Conservation (phyloP, 2,329 filamentous ascomycete genomes). For the Hortaea werneckii region DNA sequence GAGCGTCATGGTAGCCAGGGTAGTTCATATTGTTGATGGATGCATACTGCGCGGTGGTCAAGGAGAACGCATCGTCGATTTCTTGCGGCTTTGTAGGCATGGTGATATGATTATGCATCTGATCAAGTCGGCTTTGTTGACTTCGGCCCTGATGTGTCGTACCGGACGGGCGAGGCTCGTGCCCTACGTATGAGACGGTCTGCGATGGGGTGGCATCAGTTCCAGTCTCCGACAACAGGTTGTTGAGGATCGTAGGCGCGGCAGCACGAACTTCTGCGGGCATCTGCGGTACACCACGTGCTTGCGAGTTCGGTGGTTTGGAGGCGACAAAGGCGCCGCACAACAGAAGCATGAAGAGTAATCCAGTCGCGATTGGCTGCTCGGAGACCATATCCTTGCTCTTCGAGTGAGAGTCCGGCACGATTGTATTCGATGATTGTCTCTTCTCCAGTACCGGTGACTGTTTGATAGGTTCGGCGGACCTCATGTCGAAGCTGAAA, state of each 20-base stretch:
- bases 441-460: conserved; percentile 17
- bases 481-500: conserved; percentile 47
- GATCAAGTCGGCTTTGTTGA: conserved; percentile 22
- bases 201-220: conserved; percentile 4
- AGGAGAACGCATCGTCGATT: conserved; percentile 76
- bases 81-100: conserved; percentile 70
- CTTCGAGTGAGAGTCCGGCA: conserved; percentile 30
- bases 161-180: conserved; percentile 17
- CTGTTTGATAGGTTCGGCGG: conserved; percentile 11
- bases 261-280: conserved; percentile 72
- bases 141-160: conserved; percentile 5
- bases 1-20: conserved; percentile 45
- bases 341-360: conserved; percentile 91
- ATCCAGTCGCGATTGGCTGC: conserved; percentile 61
- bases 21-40: conserved; percentile 62
- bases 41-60: conserved; percentile 82
- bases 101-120: conserved; percentile 37
- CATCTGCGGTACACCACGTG: conserved; percentile 64
- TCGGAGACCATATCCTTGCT: conserved; percentile 26
- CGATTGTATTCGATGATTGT: conserved; percentile 9
- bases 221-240: conserved; percentile 38
- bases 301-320: conserved; percentile 60
- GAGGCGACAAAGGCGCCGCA: conserved; percentile 94
- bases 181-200: conserved; percentile 1
- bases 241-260: conserved; percentile 67